Evolutionary conservation across 2,329 filamentous ascomycete species (phyloP).

Genomic region (Diplodia sapinea): DNA sequence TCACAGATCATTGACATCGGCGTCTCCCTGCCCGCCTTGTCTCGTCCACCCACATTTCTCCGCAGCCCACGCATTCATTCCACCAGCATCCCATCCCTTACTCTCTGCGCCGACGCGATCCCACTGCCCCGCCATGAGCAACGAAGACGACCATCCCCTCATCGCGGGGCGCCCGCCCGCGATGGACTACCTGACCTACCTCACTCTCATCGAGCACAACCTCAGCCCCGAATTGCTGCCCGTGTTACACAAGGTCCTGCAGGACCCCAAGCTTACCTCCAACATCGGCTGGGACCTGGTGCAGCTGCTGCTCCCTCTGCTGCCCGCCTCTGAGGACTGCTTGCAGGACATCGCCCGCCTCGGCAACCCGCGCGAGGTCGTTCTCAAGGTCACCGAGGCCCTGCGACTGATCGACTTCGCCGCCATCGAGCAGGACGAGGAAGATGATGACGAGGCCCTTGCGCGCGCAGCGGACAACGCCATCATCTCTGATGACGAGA

Average conservation of each 20-base stretch:
- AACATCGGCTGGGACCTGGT: slow-evolving; percentile 87
- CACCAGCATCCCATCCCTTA: slow-evolving; percentile 1
- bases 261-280: slow-evolving; percentile 70
- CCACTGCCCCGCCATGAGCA: slow-evolving; percentile 20
- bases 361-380: slow-evolving; percentile 81
- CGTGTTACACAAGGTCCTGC: slow-evolving; percentile 69
- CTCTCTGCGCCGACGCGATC: not conserved
- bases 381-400: slow-evolving; percentile 78
- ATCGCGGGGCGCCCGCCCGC: slow-evolving; percentile 64
- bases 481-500: slow-evolving; percentile 26
- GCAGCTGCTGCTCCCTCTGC: slow-evolving; percentile 71
- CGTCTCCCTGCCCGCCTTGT: slow-evolving; percentile 20
- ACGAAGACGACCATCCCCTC: slow-evolving; percentile 54
- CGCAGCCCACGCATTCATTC: not conserved
- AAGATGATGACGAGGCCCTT: slow-evolving; percentile 37
- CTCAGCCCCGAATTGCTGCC: slow-evolving; percentile 71
- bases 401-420: slow-evolving; percentile 65
- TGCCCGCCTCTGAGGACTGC: slow-evolving; percentile 70
- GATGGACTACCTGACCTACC: slow-evolving; percentile 75
- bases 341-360: slow-evolving; percentile 75
- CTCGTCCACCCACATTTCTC: slow-evolving; percentile 9
- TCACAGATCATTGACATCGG: slow-evolving; percentile 28
- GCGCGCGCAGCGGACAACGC: slow-evolving; percentile 34
- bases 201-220: slow-evolving; percentile 78
- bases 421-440: slow-evolving; percentile 51